These are phyloP conservation scores for Aspergillus brasiliensis DNA, from an alignment of 2,329 filamentous ascomycete species.

Conservation along the genomic window DNA sequence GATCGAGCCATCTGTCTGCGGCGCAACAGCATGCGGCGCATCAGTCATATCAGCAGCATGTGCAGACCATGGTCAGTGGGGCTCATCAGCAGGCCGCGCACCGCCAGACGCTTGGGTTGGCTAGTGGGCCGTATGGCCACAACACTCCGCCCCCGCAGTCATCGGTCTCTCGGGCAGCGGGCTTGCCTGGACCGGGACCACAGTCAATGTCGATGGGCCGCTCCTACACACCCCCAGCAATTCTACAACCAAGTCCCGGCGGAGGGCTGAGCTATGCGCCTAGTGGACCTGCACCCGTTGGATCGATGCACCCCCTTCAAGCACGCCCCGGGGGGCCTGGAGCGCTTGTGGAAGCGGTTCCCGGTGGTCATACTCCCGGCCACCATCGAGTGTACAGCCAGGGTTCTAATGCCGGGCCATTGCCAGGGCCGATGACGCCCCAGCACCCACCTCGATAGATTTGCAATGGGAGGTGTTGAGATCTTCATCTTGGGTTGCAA, in stretches of 20 bases:
- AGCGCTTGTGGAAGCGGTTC: constrained; percentile 24
- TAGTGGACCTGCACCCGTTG: constrained; percentile 24
- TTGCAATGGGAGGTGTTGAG: constrained; percentile 1
- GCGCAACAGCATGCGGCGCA: constrained; percentile 22
- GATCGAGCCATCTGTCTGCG: constrained; percentile 22
- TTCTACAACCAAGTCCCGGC: constrained; percentile 32
- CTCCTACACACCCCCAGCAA: constrained; percentile 44
- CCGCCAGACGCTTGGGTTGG: constrained; percentile 34
- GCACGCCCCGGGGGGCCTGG: constrained; percentile 31
- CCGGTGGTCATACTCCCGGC: constrained; percentile 21
- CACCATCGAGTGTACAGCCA: constrained; percentile 45
- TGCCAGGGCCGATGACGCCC: constrained; percentile 30
- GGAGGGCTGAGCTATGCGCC: constrained; percentile 35
- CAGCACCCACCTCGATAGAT: constrained; percentile 31
- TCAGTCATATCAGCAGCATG: constrained; percentile 41
- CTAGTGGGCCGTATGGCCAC: constrained; percentile 34
- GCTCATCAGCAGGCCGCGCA: constrained; percentile 37
- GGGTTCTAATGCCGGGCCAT: constrained; percentile 33
- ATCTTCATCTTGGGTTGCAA: neutral
- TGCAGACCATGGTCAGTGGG: constrained; percentile 42
- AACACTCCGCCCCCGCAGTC: constrained; percentile 38
- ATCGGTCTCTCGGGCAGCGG: constrained; percentile 28
- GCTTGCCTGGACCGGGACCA: constrained; percentile 26
- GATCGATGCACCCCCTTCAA: constrained; percentile 30
- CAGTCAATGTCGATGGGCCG: constrained; percentile 34